Conservation (phyloP, 768 basidiomycete species). For the Pholiota conissans region DNA sequence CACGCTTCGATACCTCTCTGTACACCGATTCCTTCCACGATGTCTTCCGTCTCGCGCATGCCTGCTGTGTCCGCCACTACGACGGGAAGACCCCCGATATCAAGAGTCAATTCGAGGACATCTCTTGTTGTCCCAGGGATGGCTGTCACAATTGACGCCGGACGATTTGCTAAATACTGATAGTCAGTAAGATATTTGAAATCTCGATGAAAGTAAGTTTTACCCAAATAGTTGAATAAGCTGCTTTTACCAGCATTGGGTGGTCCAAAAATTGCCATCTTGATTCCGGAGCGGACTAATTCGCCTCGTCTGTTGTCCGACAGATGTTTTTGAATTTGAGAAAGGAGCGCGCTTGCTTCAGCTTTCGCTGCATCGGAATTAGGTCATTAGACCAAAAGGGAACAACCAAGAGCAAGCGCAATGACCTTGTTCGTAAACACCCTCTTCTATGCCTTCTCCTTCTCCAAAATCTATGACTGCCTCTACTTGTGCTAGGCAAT, state of each 20-base stretch:
- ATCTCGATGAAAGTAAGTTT: background rate
- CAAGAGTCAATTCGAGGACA: conserved; percentile 79
- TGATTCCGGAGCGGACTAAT: conserved; percentile 79
- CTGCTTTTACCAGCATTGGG: conserved; percentile 96
- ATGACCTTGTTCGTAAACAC: conserved; percentile 70
- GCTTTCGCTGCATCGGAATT: conserved; percentile 44
- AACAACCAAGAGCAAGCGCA: background rate
- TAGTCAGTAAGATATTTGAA: background rate
- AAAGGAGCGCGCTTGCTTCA: conserved; percentile 48
- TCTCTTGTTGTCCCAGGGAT: conserved; percentile 91
- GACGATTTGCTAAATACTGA: conserved; percentile 62
- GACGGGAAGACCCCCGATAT: conserved; percentile 86
- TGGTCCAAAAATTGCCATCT: conserved; percentile 86
- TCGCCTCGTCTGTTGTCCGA: conserved; percentile 78
- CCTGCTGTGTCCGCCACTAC: conserved; percentile 87
- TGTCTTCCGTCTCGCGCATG: conserved; percentile 63
- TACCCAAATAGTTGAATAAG: conserved; percentile 81
- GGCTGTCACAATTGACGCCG: conserved; percentile 87
- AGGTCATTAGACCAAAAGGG: background rate
- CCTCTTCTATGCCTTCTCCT: conserved; percentile 87
- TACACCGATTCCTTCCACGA: conserved; percentile 82
- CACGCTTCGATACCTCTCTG: conserved; percentile 70
- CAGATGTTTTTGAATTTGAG: conserved; percentile 55
- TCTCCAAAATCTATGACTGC: conserved; percentile 94
- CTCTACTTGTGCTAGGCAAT: conserved; percentile 77